Base-by-base conservation (phyloP, 805 yeast species). In the Cephaloascus albidus region DNA sequence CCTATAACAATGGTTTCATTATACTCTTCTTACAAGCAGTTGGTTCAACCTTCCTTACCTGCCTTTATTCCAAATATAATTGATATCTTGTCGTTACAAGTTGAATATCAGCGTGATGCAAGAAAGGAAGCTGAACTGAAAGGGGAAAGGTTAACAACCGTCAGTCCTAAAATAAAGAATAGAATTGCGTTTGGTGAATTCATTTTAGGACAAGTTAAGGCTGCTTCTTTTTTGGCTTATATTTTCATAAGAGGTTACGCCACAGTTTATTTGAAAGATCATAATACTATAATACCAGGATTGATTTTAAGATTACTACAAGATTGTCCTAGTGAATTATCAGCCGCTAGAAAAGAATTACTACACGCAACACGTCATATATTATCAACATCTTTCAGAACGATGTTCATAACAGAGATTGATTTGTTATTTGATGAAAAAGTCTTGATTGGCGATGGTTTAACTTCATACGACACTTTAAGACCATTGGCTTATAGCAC, bases 1-100 rank as follows among this genome's bases (percentile, higher is more conserved):
- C 99, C 99, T 8, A 90, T 93, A 32, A 88, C 96, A 3, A 84
- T 93, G 81, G 98, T 93, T 3, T 78, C 96, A 5, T 66, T 94
- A 38, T 87, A 86, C 51, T 85, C 96, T 1, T 79, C 95, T 0
- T 88, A 89, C 62, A 86, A 88, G 54, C 77, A 76, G 28, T 61
- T 87, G 38, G 85, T 84, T 1, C 74, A 76, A 36, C 63, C 83
- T 0, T 77, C 90, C 3, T 67, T 93, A 26, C 85, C 89, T 2
- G 65, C 62, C 16, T 85, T 90, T 46, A 73, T 89, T 37, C 97
- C 97, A 1, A 77, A 81, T 40, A 84, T 90, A 18, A 78, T 94
- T 40, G 76, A 74, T 40, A 66, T 89, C 41, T 67, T 93, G 47
- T 70, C 74, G 30, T 61, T 88, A 39, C 88, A 93, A 60, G 96